Evolutionary conservation across 805 yeast genomes (phyloP), one percentile per base, ranked within the genome.

Genomic region (Myxozyma kluyveri): DNA sequence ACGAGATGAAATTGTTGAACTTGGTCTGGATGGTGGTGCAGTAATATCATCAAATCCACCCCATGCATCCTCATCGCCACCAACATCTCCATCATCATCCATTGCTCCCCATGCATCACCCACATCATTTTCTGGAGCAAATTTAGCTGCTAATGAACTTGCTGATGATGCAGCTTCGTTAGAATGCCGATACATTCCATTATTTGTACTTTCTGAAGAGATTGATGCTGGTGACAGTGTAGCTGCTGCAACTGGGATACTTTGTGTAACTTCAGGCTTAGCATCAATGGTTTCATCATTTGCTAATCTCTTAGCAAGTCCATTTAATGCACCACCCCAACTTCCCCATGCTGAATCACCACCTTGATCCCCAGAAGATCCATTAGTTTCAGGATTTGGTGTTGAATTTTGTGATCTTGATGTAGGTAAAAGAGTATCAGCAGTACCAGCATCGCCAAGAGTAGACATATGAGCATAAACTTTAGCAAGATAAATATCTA

Each of bases 401-500:
- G 59, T 47, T 9, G 37, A 33, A 10, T 50, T 5, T 19, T 14
- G 36, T 4, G 60, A 43, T 3, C 48, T 24, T 21, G 60, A 52
- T 35, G 29, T 31, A n/a, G 60, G 54, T n/a, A 42, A 32, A 17
- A 44, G 43, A 19, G 50, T 48, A 24, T 46, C 50, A 3, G 49
- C 47, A 5, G 57, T 33, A 21, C 51, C 49, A 27, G 49, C 47
- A 27, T 47, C 60, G 23, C 57, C 33, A 46, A 56, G 45, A 14
- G 57, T n/a, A n/a, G 59, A 49, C 12, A 73, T 77, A 42, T 76
- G 83, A 3, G 61, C 63, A 43, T 76, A 74, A 49, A 86, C 75
- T 59, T 79, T 81, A 3, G 65, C 67, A 63, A 84, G 71, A 63
- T 86, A 84, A 24, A 75, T 51, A 24, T 83, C 82, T 58, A 91